These are phyloP conservation scores for Paecilomyces formosus DNA, from an alignment of 2,329 filamentous ascomycete species.

Conservation along the genomic window DNA sequence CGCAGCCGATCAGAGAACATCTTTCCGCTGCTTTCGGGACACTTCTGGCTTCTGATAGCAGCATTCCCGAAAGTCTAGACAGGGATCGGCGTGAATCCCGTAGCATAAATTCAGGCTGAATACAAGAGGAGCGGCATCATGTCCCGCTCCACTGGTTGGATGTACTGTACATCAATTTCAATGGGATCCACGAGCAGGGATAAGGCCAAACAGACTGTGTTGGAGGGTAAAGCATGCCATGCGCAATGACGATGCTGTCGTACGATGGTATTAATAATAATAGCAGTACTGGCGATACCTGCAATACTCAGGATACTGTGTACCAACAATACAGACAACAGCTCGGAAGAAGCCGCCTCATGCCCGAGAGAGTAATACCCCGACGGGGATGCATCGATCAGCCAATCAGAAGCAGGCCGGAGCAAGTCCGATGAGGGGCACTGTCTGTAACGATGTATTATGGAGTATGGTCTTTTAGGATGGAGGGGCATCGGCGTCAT, in stretches of 20 bases:
- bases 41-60: neutral
- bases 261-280: too few species aligned
- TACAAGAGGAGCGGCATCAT: neutral
- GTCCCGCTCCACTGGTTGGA: neutral
- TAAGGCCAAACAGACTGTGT: neutral
- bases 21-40: neutral
- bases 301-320: too few species aligned
- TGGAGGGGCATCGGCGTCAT: neutral
- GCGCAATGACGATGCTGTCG: too few species aligned
- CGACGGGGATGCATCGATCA: neutral
- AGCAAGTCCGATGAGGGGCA: neutral
- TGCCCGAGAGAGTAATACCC: neutral
- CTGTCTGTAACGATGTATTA: too few species aligned
- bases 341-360: neutral
- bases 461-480: too few species aligned
- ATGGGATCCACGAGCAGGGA: neutral
- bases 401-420: neutral
- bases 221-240: neutral
- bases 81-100: neutral
- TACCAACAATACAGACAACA: too few species aligned
- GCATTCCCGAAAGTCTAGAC: neutral
- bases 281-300: too few species aligned
- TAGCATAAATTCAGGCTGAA: neutral
- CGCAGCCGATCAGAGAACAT: neutral
- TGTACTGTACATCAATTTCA: too few species aligned